Evolutionary conservation across 2,329 filamentous ascomycete species (phyloP).

Genomic region (Esteya vermicola): DNA sequence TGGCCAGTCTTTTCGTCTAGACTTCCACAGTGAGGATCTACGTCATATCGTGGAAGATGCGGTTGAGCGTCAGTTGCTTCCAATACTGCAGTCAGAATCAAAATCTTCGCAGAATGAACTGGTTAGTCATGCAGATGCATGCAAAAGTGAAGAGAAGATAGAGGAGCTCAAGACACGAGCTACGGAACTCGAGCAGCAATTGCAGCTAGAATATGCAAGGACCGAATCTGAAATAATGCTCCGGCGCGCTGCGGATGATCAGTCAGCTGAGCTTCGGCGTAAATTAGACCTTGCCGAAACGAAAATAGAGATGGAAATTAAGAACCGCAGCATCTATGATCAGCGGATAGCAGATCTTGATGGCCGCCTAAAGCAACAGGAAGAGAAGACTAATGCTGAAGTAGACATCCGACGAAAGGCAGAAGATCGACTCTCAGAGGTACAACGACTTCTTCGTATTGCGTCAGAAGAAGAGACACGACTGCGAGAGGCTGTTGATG

Average conservation of each 20-base stretch:
- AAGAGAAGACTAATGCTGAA: constrained; percentile 51
- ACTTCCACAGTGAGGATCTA: constrained; percentile 38
- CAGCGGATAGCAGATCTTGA: constrained; percentile 56
- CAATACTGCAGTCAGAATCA: constrained; percentile 23
- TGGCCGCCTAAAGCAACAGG: constrained; percentile 48
- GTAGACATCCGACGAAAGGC: constrained; percentile 47
- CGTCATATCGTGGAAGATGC: constrained; percentile 49
- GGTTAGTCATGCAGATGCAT: too few species aligned
- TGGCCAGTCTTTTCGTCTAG: constrained; percentile 25
- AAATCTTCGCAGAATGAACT: constrained; percentile 20
- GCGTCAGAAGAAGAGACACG: constrained; percentile 60
- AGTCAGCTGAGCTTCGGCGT: constrained; percentile 35
- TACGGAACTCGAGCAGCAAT: constrained; percentile 42
- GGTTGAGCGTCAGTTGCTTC: constrained; percentile 41
- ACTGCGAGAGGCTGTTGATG: constrained; percentile 51
- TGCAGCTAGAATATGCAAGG: constrained; percentile 31
- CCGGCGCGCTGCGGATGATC: constrained; percentile 38
- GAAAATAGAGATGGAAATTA: constrained; percentile 44
- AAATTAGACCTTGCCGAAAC: constrained; percentile 43
- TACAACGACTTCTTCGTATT: constrained; percentile 54
- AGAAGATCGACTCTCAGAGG: constrained; percentile 58
- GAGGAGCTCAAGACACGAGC: constrained; percentile 47
- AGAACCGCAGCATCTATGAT: constrained; percentile 43
- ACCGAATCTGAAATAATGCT: constrained; percentile 32
- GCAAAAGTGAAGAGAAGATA: constrained; percentile 31